Evolutionary conservation across 164 flowering plant species (phyloP).

Genomic region (Protea cynaroides): DNA sequence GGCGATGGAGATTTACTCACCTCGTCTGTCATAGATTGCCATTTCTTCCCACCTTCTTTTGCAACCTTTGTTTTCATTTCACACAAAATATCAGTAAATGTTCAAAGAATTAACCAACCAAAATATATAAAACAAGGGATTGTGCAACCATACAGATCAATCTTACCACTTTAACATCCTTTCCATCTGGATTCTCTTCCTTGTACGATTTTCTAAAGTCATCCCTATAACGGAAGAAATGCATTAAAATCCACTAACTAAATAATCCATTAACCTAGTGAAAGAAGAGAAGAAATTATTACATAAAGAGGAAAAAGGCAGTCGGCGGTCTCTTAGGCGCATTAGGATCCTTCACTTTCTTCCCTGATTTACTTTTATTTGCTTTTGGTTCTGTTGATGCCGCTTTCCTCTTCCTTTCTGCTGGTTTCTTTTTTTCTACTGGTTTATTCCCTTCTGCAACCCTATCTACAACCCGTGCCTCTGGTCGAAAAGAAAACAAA

Average conservation of each 20-base stretch:
- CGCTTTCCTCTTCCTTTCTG: constrained; percentile 51
- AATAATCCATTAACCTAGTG: neutral
- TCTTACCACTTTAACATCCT: constrained; percentile 49
- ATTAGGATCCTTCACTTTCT: constrained; percentile 53
- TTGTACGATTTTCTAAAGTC: constrained; percentile 67
- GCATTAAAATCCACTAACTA: neutral
- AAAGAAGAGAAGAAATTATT: constrained; percentile 3
- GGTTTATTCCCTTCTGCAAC: no score
- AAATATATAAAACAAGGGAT: neutral
- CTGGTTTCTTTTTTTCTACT: constrained; percentile 50
- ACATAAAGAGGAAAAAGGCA: constrained; percentile 90
- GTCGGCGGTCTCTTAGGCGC: constrained; percentile 82
- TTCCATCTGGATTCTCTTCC: constrained; percentile 60
- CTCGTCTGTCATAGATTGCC: constrained; percentile 75
- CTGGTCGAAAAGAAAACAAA: constrained; percentile 20
- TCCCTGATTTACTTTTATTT: constrained; percentile 37
- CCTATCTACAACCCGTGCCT: constrained; percentile 65
- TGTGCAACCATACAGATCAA: neutral
- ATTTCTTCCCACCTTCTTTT: constrained; percentile 78
- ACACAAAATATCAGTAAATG: neutral
- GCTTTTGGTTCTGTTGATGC: constrained; percentile 33
- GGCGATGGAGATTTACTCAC: constrained; percentile 30
- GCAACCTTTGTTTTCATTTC: constrained; percentile 40
- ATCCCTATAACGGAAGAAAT: constrained; percentile 48
- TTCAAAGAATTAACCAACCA: neutral